Evolutionary conservation across 108 stramenopile species (phyloP).

Genomic region (Heterococcus sp.): DNA sequence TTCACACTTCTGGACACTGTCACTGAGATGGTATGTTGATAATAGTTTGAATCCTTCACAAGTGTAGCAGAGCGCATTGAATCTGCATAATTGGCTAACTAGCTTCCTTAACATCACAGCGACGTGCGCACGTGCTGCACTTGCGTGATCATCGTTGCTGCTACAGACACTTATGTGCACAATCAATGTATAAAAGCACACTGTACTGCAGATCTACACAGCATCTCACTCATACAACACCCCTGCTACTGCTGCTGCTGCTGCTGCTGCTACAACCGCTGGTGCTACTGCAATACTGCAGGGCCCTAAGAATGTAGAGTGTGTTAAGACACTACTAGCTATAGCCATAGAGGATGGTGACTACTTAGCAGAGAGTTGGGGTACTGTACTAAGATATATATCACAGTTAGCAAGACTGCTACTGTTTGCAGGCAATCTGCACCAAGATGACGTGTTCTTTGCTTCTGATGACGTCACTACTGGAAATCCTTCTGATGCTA

Average conservation of each 20-base stretch:
- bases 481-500: conserved; percentile 28
- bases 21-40: conserved; percentile 75
- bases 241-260: too few relatives aligned
- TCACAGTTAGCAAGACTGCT: conserved; percentile 77
- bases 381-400: conserved; percentile 78
- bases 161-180: neutral
- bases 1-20: conserved; percentile 77
- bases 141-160: neutral
- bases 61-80: too few relatives aligned
- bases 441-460: conserved; percentile 82
- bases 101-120: neutral
- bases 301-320: conserved; percentile 78
- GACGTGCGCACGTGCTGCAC: neutral
- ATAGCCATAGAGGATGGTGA: conserved; percentile 84
- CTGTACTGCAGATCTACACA: too few relatives aligned
- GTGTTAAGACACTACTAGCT: conserved; percentile 75
- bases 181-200: too few relatives aligned
- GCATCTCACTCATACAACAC: too few relatives aligned
- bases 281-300: too few relatives aligned
- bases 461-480: conserved; percentile 41
- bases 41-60: too few relatives aligned
- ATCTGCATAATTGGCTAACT: too few relatives aligned
- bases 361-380: conserved; percentile 81
- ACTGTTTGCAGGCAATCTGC: conserved; percentile 57
- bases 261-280: too few relatives aligned